Evolutionary conservation across 805 yeast genomes (phyloP).

Genomic region (Candida pini): DNA sequence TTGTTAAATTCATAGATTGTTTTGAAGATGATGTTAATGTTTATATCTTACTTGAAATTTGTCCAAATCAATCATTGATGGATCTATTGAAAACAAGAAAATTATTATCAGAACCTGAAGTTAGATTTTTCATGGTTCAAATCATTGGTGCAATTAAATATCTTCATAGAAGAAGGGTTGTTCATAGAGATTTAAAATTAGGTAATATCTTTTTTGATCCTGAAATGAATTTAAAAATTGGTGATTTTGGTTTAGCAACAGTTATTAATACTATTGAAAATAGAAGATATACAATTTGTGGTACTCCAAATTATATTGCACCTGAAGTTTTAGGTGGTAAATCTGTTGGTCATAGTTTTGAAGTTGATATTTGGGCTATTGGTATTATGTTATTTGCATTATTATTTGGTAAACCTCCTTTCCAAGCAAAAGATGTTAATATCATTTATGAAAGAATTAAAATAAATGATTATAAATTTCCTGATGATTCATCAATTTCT

Average conservation of each 20-base stretch:
- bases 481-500: slow-evolving; percentile 52
- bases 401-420: slow-evolving; percentile 92
- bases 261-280: slow-evolving; percentile 64
- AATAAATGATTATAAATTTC: slow-evolving; percentile 73
- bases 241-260: slow-evolving; percentile 98
- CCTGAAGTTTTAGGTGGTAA: slow-evolving; percentile 95
- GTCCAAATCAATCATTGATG: slow-evolving; percentile 93
- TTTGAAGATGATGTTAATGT: slow-evolving; percentile 96
- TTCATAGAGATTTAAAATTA: slow-evolving; percentile 92
- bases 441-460: slow-evolving; percentile 90
- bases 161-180: slow-evolving; percentile 85
- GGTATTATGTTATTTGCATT: slow-evolving; percentile 96
- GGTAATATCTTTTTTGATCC: slow-evolving; percentile 95
- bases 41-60: slow-evolving; percentile 86
- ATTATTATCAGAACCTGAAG: slow-evolving; percentile 86
- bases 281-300: slow-evolving; percentile 90
- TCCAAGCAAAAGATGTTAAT: slow-evolving; percentile 92
- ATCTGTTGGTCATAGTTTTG: slow-evolving; percentile 83
- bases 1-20: slow-evolving; percentile 91
- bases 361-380: slow-evolving; percentile 96
- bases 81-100: slow-evolving; percentile 84
- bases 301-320: slow-evolving; percentile 98
- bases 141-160: slow-evolving; percentile 91
- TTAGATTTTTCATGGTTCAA: slow-evolving; percentile 83
- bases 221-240: slow-evolving; percentile 89